Conservation (phyloP, 2,329 filamentous ascomycete species). For the Fusarium chlamydosporum region DNA sequence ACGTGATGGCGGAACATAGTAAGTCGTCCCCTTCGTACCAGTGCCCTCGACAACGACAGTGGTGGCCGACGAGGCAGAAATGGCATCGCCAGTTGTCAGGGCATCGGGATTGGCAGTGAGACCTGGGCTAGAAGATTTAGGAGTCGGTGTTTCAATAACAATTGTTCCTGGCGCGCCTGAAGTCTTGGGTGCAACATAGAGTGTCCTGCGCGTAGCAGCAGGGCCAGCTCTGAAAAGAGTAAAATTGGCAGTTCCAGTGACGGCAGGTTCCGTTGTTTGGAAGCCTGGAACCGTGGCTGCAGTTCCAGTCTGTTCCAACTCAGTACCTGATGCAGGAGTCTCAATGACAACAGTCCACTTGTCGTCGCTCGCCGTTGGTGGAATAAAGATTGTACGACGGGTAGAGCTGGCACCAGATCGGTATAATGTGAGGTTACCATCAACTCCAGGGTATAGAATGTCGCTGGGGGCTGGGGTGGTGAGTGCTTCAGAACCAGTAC, state of each 20-base stretch:
- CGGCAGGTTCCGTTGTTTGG: not conserved
- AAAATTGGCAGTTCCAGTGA: constrained; percentile 7
- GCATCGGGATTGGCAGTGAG: not conserved
- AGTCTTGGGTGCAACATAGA: constrained; percentile 4
- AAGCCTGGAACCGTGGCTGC: constrained; percentile 1
- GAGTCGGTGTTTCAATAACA: constrained; percentile 20
- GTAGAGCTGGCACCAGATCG: not conserved
- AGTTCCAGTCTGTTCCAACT: constrained; percentile 10
- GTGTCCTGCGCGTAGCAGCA: not conserved
- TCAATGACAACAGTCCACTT: constrained; percentile 21
- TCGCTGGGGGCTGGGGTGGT: constrained; percentile 3
- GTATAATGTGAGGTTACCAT: constrained; percentile 20
- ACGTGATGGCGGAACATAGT: not conserved
- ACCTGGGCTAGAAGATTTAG: not conserved
- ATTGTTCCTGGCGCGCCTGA: constrained; percentile 13
- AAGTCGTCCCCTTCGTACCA: not conserved
- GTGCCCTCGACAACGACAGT: constrained; percentile 9
- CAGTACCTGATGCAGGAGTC: constrained; percentile 7
- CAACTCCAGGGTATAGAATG: not conserved
- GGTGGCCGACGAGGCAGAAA: not conserved
- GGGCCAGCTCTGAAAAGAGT: constrained; percentile 20
- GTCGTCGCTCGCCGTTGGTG: constrained; percentile 10
- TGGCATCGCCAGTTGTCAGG: not conserved
- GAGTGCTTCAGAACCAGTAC: not conserved
- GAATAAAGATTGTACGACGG: constrained; percentile 6